Evolutionary conservation across 2,329 filamentous ascomycete species (phyloP).

Genomic region (Talaromyces sp.): DNA sequence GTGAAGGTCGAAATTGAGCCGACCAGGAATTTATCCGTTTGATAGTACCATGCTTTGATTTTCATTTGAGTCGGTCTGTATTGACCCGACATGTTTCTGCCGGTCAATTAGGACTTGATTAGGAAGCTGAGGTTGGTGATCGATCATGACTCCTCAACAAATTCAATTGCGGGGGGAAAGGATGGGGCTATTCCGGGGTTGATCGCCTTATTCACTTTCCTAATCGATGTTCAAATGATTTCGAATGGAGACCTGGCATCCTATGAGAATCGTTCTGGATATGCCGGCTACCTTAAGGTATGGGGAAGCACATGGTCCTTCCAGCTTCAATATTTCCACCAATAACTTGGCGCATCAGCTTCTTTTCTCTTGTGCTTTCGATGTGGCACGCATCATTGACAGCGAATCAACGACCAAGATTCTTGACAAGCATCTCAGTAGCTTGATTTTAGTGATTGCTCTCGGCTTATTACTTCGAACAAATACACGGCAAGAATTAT

Average conservation of each 20-base stretch:
- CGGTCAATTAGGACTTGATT: not conserved
- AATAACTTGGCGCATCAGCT: conserved; percentile 13
- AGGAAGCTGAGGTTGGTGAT: not conserved
- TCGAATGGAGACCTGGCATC: not conserved
- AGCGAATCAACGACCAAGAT: not conserved
- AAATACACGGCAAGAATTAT: not conserved
- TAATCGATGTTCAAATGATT: not conserved
- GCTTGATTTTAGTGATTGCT: not conserved
- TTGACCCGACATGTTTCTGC: conserved; percentile 1
- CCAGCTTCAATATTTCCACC: conserved; percentile 20
- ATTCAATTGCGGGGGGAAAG: conserved; percentile 15
- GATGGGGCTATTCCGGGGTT: conserved; percentile 7
- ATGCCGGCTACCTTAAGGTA: not conserved
- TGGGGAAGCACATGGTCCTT: not conserved
- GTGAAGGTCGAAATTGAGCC: not conserved
- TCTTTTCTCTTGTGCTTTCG: not conserved
- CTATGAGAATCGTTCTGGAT: not conserved
- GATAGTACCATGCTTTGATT: not conserved
- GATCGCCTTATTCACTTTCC: conserved; percentile 1
- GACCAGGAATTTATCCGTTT: not conserved
- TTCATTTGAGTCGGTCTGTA: not conserved
- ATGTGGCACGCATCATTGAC: not conserved
- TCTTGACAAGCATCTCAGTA: not conserved
- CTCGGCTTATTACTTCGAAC: not conserved
- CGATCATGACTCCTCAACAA: not conserved